A percentile compares a stretch with the other conserved stretches of the same genome.
Conservation (phyloP, 441 rosid genomes). For the Populus tomentosa region DNA sequence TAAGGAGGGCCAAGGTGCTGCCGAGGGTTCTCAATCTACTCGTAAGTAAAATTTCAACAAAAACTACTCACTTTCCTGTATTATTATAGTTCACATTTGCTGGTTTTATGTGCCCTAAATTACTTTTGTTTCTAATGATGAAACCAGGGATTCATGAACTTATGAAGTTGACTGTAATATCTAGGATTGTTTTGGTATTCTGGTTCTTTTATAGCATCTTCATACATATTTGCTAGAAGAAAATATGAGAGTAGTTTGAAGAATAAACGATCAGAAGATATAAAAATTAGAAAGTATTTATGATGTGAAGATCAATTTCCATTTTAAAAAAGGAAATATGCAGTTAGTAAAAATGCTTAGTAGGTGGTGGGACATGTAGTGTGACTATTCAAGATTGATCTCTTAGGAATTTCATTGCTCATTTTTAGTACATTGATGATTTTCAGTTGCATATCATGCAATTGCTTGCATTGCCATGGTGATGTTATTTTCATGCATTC, state of each 20-base stretch:
- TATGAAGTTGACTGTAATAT: background rate
- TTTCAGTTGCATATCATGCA: background rate
- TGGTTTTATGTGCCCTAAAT: background rate
- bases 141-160: background rate
- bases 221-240: background rate
- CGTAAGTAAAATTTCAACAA: conserved; percentile 36
- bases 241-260: background rate
- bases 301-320: background rate
- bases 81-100: background rate
- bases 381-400: background rate
- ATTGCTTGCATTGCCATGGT: background rate
- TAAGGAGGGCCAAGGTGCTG: conserved; percentile 38
- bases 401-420: background rate
- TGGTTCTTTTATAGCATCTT: background rate
- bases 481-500: background rate
- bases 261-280: background rate
- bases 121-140: background rate
- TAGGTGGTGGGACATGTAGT: background rate
- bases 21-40: conserved; percentile 39
- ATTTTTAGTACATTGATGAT: background rate
- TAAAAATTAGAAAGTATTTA: background rate
- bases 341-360: background rate
- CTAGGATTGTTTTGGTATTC: background rate
- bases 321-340: background rate
- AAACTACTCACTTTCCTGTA: background rate